Evolutionary conservation across 495 filamentous ascomycete species (phyloP), one percentile per base, ranked within the genome.

Genomic region (Hypoxylon perforatum): DNA sequence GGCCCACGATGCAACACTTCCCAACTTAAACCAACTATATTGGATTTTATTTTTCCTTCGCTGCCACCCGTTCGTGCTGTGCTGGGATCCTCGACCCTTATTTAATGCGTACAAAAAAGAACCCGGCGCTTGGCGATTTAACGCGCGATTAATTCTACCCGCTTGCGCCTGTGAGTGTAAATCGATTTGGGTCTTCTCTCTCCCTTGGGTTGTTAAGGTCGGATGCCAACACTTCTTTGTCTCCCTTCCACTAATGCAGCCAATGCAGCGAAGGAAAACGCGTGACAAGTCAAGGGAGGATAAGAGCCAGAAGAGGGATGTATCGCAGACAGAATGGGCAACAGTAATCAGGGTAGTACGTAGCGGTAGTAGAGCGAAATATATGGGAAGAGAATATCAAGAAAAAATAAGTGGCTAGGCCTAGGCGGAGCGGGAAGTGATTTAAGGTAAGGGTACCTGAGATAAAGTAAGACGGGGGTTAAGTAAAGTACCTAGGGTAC

Each of bases 81-180:
- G 66, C 60, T 57, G 51, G 61, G 60, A 69, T 57, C 66, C 52
- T 65, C 42, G 51, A 61, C 57, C 38, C 53, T 69, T 64, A 57
- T 69, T 69, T 57, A 58, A 56, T 60, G 69, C 54, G 65, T 60
- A 70, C 62, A 65, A 57, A 64, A 61, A 64, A 49, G 42, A 18
- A 45, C 38, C 67, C 63, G 66, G 74, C 74, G 74, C 74, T 76
- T 75, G 74, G 63, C 46, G 64, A 73, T 76, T 79, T 79, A 67
- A 81, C 78, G 78, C 78, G 78, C 78, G 78, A 80, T 81, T 81
- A 79, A 74, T 61, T 48, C 57, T 38, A 52, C 60, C 57, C 53
- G 48, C 71, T 68, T 77, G 75, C 75, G 77, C 75, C 74, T 77
- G 76, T 71, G 69, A 70, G 73, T 63, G 74, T 67, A 53, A 62